Conservation (phyloP, 768 basidiomycete genomes). For the Melanogaster broomeanus region DNA sequence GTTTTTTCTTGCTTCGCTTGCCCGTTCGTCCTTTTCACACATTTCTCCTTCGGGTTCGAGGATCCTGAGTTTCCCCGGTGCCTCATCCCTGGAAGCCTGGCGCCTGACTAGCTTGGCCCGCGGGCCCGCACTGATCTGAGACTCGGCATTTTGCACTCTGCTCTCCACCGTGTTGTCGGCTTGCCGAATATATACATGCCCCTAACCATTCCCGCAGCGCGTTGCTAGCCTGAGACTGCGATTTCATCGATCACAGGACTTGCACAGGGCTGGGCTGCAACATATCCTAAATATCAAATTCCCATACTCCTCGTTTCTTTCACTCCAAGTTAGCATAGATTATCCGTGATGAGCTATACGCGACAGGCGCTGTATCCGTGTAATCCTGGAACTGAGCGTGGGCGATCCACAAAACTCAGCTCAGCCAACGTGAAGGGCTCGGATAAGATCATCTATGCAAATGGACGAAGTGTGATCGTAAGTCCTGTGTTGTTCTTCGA, state of each 20-base stretch:
- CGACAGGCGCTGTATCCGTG: constrained; percentile 58
- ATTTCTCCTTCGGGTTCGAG: not conserved
- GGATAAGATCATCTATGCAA: constrained; percentile 83
- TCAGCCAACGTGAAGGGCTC: constrained; percentile 48
- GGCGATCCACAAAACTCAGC: constrained; percentile 71
- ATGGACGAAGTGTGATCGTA: constrained; percentile 84
- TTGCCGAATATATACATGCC: constrained; percentile 14
- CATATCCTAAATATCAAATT: not conserved
- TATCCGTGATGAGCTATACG: constrained; percentile 49
- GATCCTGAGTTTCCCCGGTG: not conserved
- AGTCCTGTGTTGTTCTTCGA: constrained; percentile 33
- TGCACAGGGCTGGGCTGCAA: not conserved
- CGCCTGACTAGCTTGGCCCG: too few relatives aligned
- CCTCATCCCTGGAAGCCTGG: too few relatives aligned
- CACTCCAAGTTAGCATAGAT: constrained; percentile 1
- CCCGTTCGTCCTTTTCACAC: constrained; percentile 11
- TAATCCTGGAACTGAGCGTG: constrained; percentile 68
- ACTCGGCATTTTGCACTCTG: too few relatives aligned
- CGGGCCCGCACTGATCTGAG: too few relatives aligned
- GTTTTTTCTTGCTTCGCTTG: constrained; percentile 9
- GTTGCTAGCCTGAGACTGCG: not conserved
- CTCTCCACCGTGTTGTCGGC: too few relatives aligned
- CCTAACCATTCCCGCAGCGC: constrained; percentile 20
- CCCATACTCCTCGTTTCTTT: not conserved
- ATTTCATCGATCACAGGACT: not conserved